phyloP scores from a whole-genome alignment of 2,329 filamentous ascomycete species.

The Aureobasidium sp. region DNA sequence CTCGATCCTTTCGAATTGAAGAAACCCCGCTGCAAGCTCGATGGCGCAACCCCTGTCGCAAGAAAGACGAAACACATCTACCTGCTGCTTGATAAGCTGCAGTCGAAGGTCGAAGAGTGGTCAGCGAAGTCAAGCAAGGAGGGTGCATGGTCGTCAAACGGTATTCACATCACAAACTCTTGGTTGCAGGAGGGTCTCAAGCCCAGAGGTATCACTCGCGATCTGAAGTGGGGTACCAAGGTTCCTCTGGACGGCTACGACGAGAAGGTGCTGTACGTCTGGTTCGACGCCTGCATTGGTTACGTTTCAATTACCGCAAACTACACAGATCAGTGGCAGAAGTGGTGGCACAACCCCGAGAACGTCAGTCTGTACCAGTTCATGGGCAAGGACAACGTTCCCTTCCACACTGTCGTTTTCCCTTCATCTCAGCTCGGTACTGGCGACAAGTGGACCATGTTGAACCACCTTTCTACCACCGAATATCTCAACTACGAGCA shows the following conservation, averaged over 20 bases:
- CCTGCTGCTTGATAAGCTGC: slow-evolving; percentile 76
- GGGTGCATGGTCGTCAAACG: slow-evolving; percentile 70
- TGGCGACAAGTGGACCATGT: slow-evolving; percentile 77
- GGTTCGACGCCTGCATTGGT: slow-evolving; percentile 89
- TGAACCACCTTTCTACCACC: slow-evolving; percentile 80
- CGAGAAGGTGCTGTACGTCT: slow-evolving; percentile 82
- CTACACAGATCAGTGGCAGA: slow-evolving; percentile 83
- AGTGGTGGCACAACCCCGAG: slow-evolving; percentile 90
- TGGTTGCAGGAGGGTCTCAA: slow-evolving; percentile 82
- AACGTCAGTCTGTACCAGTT: slow-evolving; percentile 88
- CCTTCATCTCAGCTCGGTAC: slow-evolving; percentile 81
- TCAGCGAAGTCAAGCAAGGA: slow-evolving; percentile 64
- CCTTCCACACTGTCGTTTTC: slow-evolving; percentile 88
- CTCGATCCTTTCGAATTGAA: slow-evolving; percentile 54
- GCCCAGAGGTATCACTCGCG: slow-evolving; percentile 81
- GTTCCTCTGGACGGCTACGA: slow-evolving; percentile 56
- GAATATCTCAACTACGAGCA: slow-evolving; percentile 85
- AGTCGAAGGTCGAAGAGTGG: slow-evolving; percentile 71
- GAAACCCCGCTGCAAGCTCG: slow-evolving; percentile 86
- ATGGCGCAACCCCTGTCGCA: slow-evolving; percentile 71
- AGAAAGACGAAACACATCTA: slow-evolving; percentile 86
- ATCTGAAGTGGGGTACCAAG: slow-evolving; percentile 80
- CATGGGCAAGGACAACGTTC: slow-evolving; percentile 87
- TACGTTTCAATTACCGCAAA: slow-evolving; percentile 92
- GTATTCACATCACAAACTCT: slow-evolving; percentile 66